These are phyloP conservation scores for Podospora bellae-mahoneyi DNA, from an alignment of 495 filamentous ascomycete species.

Conservation along the genomic window DNA sequence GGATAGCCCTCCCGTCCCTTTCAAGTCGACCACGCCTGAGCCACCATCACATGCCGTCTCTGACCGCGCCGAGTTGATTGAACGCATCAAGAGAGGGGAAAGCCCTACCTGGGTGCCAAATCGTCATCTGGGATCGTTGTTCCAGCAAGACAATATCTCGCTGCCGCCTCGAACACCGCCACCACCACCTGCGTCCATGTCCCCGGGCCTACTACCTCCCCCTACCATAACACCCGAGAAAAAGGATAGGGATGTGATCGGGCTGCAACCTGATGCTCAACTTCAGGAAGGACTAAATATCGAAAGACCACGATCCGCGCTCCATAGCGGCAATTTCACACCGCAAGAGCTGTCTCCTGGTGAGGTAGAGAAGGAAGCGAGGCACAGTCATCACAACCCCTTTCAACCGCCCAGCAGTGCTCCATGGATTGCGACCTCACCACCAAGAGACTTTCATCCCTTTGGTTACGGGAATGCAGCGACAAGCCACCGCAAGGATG, in stretches of 20 bases:
- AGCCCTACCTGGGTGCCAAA: slow-evolving; percentile 71
- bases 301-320: slow-evolving; percentile 77
- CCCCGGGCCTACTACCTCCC: slow-evolving; percentile 37
- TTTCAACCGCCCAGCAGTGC: slow-evolving; percentile 13
- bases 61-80: slow-evolving; percentile 76
- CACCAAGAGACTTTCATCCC: slow-evolving; percentile 43
- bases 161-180: slow-evolving; percentile 39
- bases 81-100: slow-evolving; percentile 76
- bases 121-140: slow-evolving; percentile 47
- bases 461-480: slow-evolving; percentile 37
- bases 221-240: slow-evolving; percentile 44
- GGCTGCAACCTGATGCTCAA: slow-evolving; percentile 26
- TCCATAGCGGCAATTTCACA: slow-evolving; percentile 87
- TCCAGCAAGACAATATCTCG: slow-evolving; percentile 28
- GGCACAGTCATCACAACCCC: neutral
- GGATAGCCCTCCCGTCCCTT: slow-evolving; percentile 35
- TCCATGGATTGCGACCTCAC: slow-evolving; percentile 45
- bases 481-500: neutral
- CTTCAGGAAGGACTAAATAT: slow-evolving; percentile 57
- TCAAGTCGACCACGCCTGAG: slow-evolving; percentile 33
- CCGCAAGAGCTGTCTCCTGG: slow-evolving; percentile 45
- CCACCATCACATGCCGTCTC: slow-evolving; percentile 33
- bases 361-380: neutral
- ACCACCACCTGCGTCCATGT: slow-evolving; percentile 34
- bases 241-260: slow-evolving; percentile 14